A percentile compares a stretch with the other conserved stretches of the same genome.
phyloP scores from a whole-genome alignment of 2,329 filamentous ascomycete species.

The Botrytis hyacinthi region DNA sequence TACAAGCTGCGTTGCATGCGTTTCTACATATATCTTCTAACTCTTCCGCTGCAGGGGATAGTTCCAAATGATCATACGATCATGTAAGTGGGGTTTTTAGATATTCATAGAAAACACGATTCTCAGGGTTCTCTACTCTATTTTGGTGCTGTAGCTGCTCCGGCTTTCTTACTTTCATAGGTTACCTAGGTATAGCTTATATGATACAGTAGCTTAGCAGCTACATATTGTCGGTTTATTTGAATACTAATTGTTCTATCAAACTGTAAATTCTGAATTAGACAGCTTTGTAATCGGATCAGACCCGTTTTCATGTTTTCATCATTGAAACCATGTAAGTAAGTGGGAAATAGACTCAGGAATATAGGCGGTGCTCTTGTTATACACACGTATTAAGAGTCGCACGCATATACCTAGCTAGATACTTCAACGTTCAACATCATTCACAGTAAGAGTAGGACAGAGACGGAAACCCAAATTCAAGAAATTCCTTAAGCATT shows the following conservation, averaged over 20 bases:
- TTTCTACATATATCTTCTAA: background rate
- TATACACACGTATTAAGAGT: background rate
- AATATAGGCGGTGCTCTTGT: background rate
- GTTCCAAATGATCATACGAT: background rate
- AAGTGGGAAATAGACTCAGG: no score
- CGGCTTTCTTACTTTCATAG: background rate
- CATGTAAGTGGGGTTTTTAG: accelerated
- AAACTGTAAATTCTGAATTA: background rate
- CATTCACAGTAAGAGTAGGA: no score
- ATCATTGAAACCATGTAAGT: background rate
- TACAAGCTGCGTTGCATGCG: background rate
- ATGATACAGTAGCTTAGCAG: background rate
- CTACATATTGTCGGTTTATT: background rate
- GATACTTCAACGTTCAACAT: no score
- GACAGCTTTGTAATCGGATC: background rate
- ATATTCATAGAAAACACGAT: background rate
- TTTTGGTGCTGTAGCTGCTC: background rate
- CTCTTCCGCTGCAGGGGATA: background rate
- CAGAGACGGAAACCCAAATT: no score
- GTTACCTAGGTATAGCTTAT: no score
- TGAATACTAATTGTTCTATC: background rate
- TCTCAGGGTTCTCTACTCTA: background rate
- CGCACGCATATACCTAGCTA: no score
- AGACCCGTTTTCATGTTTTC: background rate
- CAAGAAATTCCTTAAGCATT: background rate